Percentiles rank a stretch among this genome's conserved stretches.
phyloP scores from a whole-genome alignment of 768 basidiomycete genomes.

The Clavaria fumosa region DNA sequence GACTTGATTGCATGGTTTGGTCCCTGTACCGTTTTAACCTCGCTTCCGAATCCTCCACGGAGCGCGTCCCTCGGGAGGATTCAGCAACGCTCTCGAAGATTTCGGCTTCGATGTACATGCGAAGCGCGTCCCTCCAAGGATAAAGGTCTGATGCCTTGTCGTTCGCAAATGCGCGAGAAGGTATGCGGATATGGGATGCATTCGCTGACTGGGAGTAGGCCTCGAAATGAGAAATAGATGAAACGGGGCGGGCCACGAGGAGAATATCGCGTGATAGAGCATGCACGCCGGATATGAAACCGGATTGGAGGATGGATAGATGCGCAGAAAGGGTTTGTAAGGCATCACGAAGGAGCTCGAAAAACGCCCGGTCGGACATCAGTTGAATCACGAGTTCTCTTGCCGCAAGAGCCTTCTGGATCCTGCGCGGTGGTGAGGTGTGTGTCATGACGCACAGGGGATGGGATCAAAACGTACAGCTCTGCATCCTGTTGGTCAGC shows the following conservation, averaged over 20 bases:
- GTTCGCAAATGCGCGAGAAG: constrained; percentile 1
- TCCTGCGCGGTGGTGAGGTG: no score
- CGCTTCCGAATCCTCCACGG: constrained; percentile 52
- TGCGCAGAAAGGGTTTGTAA: constrained; percentile 37
- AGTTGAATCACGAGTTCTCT: constrained; percentile 64
- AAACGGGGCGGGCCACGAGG: constrained; percentile 28
- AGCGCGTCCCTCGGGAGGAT: constrained; percentile 46
- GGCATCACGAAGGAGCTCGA: constrained; percentile 49
- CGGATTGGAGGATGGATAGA: constrained; percentile 32
- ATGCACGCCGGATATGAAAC: constrained; percentile 30
- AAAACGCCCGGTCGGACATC: constrained; percentile 68
- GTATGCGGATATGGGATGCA: constrained; percentile 20
- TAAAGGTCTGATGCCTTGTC: constrained; percentile 46
- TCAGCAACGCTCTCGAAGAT: constrained; percentile 70
- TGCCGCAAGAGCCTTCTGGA: constrained; percentile 4
- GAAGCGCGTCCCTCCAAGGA: constrained; percentile 82
- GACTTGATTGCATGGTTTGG: constrained; percentile 37
- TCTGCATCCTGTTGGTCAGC: no score
- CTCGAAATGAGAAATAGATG: constrained; percentile 25
- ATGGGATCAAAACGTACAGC: no score
- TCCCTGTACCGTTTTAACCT: constrained; percentile 49
- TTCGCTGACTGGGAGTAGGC: constrained; percentile 30
- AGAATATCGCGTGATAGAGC: constrained; percentile 25
- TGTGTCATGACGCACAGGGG: no score
- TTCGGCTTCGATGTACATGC: constrained; percentile 70